These are phyloP conservation scores for Phellopilus nigrolimitatus DNA, from an alignment of 1,284 basidiomycete genomes.

Conservation along the genomic window DNA sequence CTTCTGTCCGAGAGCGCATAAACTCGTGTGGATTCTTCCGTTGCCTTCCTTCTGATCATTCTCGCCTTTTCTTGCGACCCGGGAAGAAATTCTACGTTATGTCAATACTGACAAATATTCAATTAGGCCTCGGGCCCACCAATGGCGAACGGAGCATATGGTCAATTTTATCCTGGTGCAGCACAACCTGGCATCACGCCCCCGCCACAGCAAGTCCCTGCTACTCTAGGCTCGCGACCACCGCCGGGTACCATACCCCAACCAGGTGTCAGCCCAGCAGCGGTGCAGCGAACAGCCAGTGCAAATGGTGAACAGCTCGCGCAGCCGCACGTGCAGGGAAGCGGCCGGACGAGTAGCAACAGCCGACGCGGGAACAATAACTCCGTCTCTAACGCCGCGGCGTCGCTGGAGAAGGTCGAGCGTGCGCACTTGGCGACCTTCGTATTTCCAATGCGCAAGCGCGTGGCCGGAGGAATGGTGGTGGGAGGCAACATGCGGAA, in stretches of 20 bases:
- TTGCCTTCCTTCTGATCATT: constrained; percentile 54
- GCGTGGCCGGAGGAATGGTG: constrained; percentile 33
- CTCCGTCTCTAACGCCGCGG: constrained; percentile 64
- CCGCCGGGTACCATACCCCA: constrained; percentile 25
- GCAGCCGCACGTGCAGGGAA: constrained; percentile 14
- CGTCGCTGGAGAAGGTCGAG: constrained; percentile 73
- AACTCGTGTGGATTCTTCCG: constrained; percentile 51
- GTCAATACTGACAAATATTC: background rate
- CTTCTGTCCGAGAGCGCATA: constrained; percentile 48
- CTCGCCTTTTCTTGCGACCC: background rate
- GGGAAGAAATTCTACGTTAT: constrained; percentile 4
- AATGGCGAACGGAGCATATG: constrained; percentile 22
- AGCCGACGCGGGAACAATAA: constrained; percentile 26
- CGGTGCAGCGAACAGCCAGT: constrained; percentile 23
- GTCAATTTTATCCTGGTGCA: constrained; percentile 12
- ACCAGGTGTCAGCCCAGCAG: constrained; percentile 22
- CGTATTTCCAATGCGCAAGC: constrained; percentile 42
- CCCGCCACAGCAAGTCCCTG: constrained; percentile 23
- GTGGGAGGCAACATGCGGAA: constrained; percentile 30
- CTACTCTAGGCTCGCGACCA: constrained; percentile 22
- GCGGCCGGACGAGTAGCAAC: constrained; percentile 15
- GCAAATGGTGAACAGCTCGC: constrained; percentile 24
- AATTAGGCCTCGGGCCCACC: constrained; percentile 33
- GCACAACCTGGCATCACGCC: constrained; percentile 6
- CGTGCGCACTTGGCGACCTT: constrained; percentile 73